Evolutionary conservation across 257 asterid genomes (phyloP), one percentile per base, ranked within the genome.

Genomic region (Plantago ovata): DNA sequence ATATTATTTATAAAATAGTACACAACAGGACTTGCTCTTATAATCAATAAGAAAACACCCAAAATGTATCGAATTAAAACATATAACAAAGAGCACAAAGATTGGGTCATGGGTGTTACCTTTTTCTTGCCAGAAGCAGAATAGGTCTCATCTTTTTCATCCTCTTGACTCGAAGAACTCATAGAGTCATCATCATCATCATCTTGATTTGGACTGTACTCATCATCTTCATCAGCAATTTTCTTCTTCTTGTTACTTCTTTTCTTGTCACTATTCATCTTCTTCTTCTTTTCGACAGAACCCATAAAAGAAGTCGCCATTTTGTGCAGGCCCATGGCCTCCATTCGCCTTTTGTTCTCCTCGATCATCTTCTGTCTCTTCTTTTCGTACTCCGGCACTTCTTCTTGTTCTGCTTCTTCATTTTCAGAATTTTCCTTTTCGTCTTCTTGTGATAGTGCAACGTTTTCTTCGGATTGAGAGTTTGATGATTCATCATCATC

Each of bases 281-380:
- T 58, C 71, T 56, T 81, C 11, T 77, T 83, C 66, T 80, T 77
- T 12, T 44, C 70, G 62, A 73, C 64, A 41, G 87, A 69, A 40
- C 69, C 76, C 78, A 56, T 70, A 38, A 88, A 78, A 18, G 83
- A 75, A 58, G 23, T 63, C 0, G 95, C 89, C 72, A 85, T 83
- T 70, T 79, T 84, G 52, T 42, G 82, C 72, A 92, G 75, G 33
- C 98, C 98, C 85, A 92, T 19, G 48, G 94, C 94, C 63, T 85
- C 82, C 96, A 92, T 85, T 79, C 94, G 79, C 22, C 74, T 74
- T 54, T 68, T 82, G 65, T 88, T 92, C 67, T 85, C 98, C 61
- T 84, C 83, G 45, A 92, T 92, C 65, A 86, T 85, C 77, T 78
- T 75, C 77, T 85, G n/a, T 58, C 98, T 78, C 78, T 71, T 88